Base-by-base conservation (phyloP, 192 early-diverging fungal genomes). In the Gryganskiella cystojenkinii region DNA sequence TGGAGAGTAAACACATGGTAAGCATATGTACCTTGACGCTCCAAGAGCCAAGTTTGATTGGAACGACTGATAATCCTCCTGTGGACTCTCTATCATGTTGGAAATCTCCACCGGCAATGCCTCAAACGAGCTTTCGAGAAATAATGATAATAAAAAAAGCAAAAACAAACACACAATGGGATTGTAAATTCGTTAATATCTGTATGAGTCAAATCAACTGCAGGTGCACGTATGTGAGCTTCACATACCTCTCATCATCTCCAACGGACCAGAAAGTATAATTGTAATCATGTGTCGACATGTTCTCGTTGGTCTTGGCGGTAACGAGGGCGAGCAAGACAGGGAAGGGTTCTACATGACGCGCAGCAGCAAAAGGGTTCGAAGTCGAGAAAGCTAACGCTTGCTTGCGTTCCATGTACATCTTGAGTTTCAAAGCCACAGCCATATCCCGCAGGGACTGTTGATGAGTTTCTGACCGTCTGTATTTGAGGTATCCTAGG, bases 41-140 rank as follows among this genome's bases (percentile, higher is more conserved):
- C 60, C 61, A 0, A 50, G 9, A 11, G 74, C 74, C 11, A 78
- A 61, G 33, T 78, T 78, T 62, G 74, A 78, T 54, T 78, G 74
- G 53, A 78, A 78, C 1, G 74, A 78, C 20, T 78, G 74, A n/a
- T 78, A 78, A 11, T 78, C 74, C 24, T 78, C 74, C 8, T 78
- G 74, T 15, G 74, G 74, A 34, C 74, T 78, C 45, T 78, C 74
- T 5, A 78, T 64, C 74, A 78, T 78, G 33, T 78, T 78, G 8
- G 74, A 78, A 15, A 64, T 54, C n/a, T 69, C 42, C 8, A 69
- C 61, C 10, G 74, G 49, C 25, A 69, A 58, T 1, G 67, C 40
- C 24, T 54, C 50, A 37, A 78, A 69, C 27, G 72, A 63, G 24
- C 72, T 76, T 40, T 13, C 15, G 17, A n/a, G n/a, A n/a, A n/a